A percentile compares a stretch with the other conserved stretches of the same genome.
These are phyloP conservation scores for Fusarium pseudonygamai DNA, from an alignment of 2,329 filamentous ascomycete genomes.

Conservation along the genomic window DNA sequence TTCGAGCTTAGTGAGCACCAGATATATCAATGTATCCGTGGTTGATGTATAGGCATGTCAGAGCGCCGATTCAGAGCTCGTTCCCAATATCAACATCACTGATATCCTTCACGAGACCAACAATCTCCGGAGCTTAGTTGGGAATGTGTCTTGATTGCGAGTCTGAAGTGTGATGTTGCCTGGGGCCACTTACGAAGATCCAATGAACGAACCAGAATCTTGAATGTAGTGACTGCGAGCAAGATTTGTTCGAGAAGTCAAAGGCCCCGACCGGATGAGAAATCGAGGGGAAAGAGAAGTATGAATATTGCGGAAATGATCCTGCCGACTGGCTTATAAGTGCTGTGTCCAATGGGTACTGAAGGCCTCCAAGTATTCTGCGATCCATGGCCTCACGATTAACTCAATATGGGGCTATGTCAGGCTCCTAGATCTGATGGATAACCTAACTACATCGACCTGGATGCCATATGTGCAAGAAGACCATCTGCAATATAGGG, in stretches of 20 bases:
- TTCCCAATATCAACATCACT: neutral
- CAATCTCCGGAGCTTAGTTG: neutral
- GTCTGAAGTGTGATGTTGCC: too few relatives aligned
- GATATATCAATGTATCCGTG: neutral
- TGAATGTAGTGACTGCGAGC: too few relatives aligned
- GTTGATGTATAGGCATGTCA: neutral
- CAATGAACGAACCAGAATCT: neutral
- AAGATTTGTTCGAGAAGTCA: neutral
- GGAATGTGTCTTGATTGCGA: neutral
- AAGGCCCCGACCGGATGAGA: neutral
- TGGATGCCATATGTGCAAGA: neutral
- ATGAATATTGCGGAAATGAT: neutral
- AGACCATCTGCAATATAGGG: neutral
- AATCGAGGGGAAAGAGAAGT: neutral
- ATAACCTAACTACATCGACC: neutral
- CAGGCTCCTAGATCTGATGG: neutral
- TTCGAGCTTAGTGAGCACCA: neutral
- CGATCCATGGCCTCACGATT: neutral
- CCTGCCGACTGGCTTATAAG: neutral
- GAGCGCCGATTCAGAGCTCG: neutral
- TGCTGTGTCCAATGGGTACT: neutral
- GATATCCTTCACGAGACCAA: neutral
- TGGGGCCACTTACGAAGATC: neutral
- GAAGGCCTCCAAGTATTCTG: neutral
- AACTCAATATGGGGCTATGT: neutral